Conservation (phyloP, 306 rosid genomes). For the Astragalus membranaceus region DNA sequence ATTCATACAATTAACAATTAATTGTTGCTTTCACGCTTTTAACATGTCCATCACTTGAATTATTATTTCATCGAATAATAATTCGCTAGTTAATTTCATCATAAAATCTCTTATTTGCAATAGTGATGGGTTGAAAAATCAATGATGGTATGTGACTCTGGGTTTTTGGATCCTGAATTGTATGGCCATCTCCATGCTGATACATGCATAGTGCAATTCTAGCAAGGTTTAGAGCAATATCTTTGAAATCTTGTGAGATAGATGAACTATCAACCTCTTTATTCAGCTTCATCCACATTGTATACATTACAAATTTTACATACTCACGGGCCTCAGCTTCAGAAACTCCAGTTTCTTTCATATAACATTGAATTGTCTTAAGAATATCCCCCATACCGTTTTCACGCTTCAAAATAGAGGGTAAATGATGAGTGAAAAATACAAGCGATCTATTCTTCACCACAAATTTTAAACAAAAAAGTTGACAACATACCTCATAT, state of each 20-base stretch:
- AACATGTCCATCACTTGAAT: too few species aligned
- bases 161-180: background rate
- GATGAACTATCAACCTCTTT: background rate
- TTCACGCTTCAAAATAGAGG: background rate
- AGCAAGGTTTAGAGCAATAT: background rate
- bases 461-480: background rate
- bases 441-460: background rate
- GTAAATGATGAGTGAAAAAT: background rate
- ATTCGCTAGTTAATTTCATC: too few species aligned
- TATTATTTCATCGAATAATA: too few species aligned
- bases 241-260: background rate
- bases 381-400: slow-evolving; percentile 1
- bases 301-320: slow-evolving; percentile 2
- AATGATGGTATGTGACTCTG: background rate
- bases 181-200: slow-evolving; percentile 12
- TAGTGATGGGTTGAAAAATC: background rate
- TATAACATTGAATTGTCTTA: slow-evolving; percentile 33
- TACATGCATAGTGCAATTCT: slow-evolving; percentile 17
- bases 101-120: too few species aligned
- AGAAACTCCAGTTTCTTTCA: background rate
- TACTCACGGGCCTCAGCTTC: slow-evolving; percentile 14
- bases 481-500: background rate
- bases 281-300: background rate
- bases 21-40: too few species aligned
- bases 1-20: too few species aligned